A percentile compares a stretch with the other conserved stretches of the same genome.
Conservation (phyloP, 495 filamentous ascomycete genomes). For the Lasiosphaeria ovina region DNA sequence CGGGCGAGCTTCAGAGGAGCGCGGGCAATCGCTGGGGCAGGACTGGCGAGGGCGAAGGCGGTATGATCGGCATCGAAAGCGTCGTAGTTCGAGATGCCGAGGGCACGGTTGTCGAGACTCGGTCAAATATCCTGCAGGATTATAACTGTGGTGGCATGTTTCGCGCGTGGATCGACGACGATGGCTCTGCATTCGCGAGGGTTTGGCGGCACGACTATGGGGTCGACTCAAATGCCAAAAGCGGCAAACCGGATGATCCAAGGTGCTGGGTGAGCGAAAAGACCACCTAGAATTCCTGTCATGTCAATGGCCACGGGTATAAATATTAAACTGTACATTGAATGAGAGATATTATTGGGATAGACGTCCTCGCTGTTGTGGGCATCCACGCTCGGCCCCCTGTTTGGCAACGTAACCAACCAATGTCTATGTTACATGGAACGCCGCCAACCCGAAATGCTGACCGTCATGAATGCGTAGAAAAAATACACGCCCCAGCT, state of each 20-base stretch:
- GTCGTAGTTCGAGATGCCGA: constrained; percentile 42
- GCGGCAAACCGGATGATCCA: constrained; percentile 10
- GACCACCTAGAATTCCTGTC: constrained; percentile 2
- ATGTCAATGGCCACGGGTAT: not conserved
- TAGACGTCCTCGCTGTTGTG: constrained; percentile 20
- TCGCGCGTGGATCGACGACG: constrained; percentile 69
- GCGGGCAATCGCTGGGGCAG: constrained; percentile 73
- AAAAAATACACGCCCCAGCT: constrained; percentile 31
- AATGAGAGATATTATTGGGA: constrained; percentile 32
- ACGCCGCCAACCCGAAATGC: constrained; percentile 34
- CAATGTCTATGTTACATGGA: constrained; percentile 42
- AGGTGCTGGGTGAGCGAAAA: constrained; percentile 15
- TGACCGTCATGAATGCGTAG: constrained; percentile 36
- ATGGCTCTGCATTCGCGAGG: constrained; percentile 60
- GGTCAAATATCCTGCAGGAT: constrained; percentile 59
- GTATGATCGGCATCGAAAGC: constrained; percentile 83
- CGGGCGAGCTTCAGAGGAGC: constrained; percentile 71
- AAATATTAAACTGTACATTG: not conserved
- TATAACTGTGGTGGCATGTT: constrained; percentile 93
- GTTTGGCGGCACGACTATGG: constrained; percentile 52
- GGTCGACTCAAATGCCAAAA: constrained; percentile 9
- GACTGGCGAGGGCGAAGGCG: constrained; percentile 79
- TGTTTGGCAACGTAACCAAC: constrained; percentile 27
- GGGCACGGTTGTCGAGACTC: constrained; percentile 40
- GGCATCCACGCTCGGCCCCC: constrained; percentile 16